Evolutionary conservation across 169 alveolate genomes (phyloP), one percentile per base, ranked within the genome.

Genomic region (Theileria annulata): DNA sequence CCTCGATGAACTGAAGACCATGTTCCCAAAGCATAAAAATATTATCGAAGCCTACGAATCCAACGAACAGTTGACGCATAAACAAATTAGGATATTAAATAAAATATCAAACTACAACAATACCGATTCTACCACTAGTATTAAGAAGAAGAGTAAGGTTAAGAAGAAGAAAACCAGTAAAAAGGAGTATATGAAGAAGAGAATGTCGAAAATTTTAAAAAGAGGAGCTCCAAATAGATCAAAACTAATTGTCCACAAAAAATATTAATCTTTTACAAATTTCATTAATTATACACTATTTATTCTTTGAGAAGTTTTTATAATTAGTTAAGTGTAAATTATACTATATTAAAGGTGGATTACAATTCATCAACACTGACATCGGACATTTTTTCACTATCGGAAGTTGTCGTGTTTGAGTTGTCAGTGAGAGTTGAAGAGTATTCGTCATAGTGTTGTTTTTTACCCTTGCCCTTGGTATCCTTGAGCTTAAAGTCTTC

Each of bases 21-120:
- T 82, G 89, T 82, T 76, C 86, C 89, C 89, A 27, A 82, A 82
- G 25, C 89, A 82, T 47, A 77, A 75, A 9, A 80, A 64, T 9
- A 71, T 81, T 6, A 37, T 82, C 21, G 89, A 82, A 21, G 85
- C 89, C 0, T 80, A 73, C 31, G 75, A 82, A 63, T 28, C 60
- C 30, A 77, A 71, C 63, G 42, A 33, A 47, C 72, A 78, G 47
- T 15, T 82, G 73, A 82, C 89, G 12, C 66, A 82, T 71, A 82
- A 82, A 58, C 89, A 82, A 71, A 60, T 72, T 74, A 63, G 89
- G 13, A 82, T 81, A 19, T 51, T 82, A 27, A 82, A 82, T 42
- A 31, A 81, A 15, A 70, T 82, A n/a, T 68, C 89, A 51, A 64
- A 80, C 54, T 54, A 68, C 64, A 73, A 67, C 51, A 37, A 19